Base-by-base conservation (phyloP, 2,329 filamentous ascomycete genomes). In the Fusarium kyushuense region DNA sequence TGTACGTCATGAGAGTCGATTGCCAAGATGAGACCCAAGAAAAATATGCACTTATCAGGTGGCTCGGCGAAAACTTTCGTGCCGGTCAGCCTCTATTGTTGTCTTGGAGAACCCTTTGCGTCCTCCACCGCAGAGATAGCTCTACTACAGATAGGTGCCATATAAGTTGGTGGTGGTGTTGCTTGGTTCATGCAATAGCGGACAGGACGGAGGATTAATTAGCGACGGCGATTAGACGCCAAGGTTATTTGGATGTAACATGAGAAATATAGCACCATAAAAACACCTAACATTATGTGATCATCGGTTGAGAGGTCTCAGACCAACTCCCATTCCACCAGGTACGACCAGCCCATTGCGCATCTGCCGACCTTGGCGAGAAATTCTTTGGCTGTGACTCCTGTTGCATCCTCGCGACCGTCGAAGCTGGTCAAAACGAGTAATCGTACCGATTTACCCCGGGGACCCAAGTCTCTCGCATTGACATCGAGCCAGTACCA, bases 401-500 rank as follows among this genome's bases (percentile, higher is more conserved):
- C 86, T 25, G 84, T 78, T 25, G 79, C 84, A 53, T 85, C 84
- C 54, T 84, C 82, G 49, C 76, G 75, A 6, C 80, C 81, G 46
- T 84, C 81, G 6, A 87, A 74, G 62, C 74, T 80, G 13, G 75
- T 86, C 36, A 97, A 81, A 21, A 87, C 86, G 58, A 86, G 86
- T 30, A 96, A 78, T 68, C 84, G 85, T 8, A 95, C 80, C 54
- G 84, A 87, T 78, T 94, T 88, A 0, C 92, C 92, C 0, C 89
- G 86, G 0, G 82, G 83, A 1, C 93, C 93, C 21, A 96, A 80
- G 58, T 90, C 86, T 32, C 82, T 78, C 1, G 88, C 84, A 27
- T 85, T 82, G 6, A 97, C 86, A 78, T 97, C 95, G 3, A 89
- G 79, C 89, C 92, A 97, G 87, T 91, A 96, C 79, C 90, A 89